Evolutionary conservation across 768 basidiomycete species (phyloP).

Genomic region (Naganishia friedmannii): DNA sequence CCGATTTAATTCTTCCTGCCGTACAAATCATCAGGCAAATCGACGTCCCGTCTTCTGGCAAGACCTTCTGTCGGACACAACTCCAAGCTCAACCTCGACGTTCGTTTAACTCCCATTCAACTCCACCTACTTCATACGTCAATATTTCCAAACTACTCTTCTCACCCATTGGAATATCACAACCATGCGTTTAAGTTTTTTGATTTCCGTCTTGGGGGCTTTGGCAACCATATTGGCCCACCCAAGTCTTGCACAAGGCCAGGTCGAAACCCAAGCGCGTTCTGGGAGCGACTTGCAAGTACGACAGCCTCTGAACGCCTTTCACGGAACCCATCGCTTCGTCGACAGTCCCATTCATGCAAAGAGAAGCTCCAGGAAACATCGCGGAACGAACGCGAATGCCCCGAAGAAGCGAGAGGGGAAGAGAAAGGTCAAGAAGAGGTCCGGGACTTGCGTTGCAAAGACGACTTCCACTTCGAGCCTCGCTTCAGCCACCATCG

Average conservation of each 20-base stretch:
- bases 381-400: background rate
- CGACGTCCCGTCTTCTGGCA: conserved; percentile 22
- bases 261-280: background rate
- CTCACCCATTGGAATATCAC: background rate
- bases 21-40: background rate
- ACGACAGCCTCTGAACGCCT: conserved; percentile 11
- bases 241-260: background rate
- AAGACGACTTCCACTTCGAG: conserved; percentile 9
- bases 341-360: background rate
- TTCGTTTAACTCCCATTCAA: conserved; percentile 1
- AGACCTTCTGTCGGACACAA: background rate
- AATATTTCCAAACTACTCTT: background rate
- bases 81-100: background rate
- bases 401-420: background rate
- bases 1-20: background rate
- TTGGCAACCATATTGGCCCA: background rate
- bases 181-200: background rate
- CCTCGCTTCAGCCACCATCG: background rate
- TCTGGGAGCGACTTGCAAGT: background rate
- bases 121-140: background rate
- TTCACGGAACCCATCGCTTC: background rate
- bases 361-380: background rate
- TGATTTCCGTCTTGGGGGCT: background rate
- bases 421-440: conserved; percentile 23
- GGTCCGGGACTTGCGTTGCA: background rate